Conservation (phyloP, 805 yeast genomes). For the Monosporozyma unispora region DNA sequence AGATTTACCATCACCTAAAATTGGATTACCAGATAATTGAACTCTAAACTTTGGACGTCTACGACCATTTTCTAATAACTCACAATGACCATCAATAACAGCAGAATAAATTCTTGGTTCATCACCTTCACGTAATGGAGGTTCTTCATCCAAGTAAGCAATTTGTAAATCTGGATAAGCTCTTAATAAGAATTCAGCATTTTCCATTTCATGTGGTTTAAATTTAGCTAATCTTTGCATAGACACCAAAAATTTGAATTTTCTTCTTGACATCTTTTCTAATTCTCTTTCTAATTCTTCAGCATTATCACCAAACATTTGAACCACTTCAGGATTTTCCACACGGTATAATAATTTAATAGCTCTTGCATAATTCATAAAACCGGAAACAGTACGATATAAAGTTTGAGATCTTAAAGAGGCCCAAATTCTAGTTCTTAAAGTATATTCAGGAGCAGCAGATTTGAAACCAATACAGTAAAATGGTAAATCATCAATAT, state of each 20-base stretch:
- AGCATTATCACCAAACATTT: slow-evolving; percentile 97
- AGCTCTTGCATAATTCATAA: slow-evolving; percentile 97
- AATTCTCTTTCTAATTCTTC: slow-evolving; percentile 92
- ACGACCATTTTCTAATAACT: slow-evolving; percentile 60
- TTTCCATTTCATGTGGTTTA: slow-evolving; percentile 64
- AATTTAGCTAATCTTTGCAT: slow-evolving; percentile 78
- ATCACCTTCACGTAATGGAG: slow-evolving; percentile 61
- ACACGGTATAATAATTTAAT: slow-evolving; percentile 88
- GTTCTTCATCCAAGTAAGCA: slow-evolving; percentile 91
- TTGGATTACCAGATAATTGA: slow-evolving; percentile 75
- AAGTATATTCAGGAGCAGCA: slow-evolving; percentile 92
- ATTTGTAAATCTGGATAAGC: slow-evolving; percentile 82
- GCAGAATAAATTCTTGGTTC: slow-evolving; percentile 68
- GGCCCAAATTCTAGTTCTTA: slow-evolving; percentile 98
- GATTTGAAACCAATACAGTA: slow-evolving; percentile 95
- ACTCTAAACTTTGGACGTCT: slow-evolving; percentile 71
- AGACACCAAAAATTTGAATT: slow-evolving; percentile 71
- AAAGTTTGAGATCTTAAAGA: slow-evolving; percentile 93
- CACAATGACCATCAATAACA: slow-evolving; percentile 74
- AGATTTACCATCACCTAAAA: slow-evolving; percentile 81
- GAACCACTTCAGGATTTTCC: slow-evolving; percentile 90
- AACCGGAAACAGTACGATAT: slow-evolving; percentile 95
- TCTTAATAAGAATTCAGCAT: slow-evolving; percentile 70
- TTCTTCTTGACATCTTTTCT: slow-evolving; percentile 80
- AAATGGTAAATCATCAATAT: slow-evolving; percentile 87